These are phyloP conservation scores for Chlorophyllum brunneum DNA, from an alignment of 768 basidiomycete genomes.

Conservation along the genomic window DNA sequence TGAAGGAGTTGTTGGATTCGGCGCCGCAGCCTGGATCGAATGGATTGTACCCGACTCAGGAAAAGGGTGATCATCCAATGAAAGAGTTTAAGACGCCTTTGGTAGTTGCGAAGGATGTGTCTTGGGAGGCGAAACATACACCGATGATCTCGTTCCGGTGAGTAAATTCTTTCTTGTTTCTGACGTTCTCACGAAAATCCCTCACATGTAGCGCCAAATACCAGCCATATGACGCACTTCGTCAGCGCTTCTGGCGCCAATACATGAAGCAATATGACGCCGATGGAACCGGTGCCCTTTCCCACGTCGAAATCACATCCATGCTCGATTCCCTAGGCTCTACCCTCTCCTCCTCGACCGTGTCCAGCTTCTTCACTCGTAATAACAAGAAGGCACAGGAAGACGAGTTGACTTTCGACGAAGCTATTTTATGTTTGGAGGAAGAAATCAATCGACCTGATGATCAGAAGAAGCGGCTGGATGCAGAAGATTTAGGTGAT, in stretches of 20 bases:
- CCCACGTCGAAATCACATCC: slow-evolving; percentile 83
- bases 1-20: slow-evolving; percentile 63
- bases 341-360: slow-evolving; percentile 70
- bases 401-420: slow-evolving; percentile 74
- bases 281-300: slow-evolving; percentile 72
- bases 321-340: slow-evolving; percentile 98
- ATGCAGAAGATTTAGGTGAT: slow-evolving; percentile 44
- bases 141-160: slow-evolving; percentile 72
- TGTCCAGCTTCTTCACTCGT: slow-evolving; percentile 78
- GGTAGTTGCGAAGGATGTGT: slow-evolving; percentile 51
- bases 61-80: slow-evolving; percentile 62
- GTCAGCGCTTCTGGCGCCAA: slow-evolving; percentile 87
- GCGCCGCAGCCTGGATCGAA: slow-evolving; percentile 65
- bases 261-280: slow-evolving; percentile 89
- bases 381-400: slow-evolving; percentile 57
- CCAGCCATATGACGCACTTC: slow-evolving; percentile 89
- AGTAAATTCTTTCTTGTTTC: neutral
- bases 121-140: slow-evolving; percentile 71
- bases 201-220: slow-evolving; percentile 93
- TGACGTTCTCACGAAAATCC: neutral
- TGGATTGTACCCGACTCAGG: slow-evolving; percentile 47
- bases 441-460: slow-evolving; percentile 70
- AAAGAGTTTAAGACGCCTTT: slow-evolving; percentile 68
- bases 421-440: slow-evolving; percentile 85
- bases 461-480: slow-evolving; percentile 66